Base-by-base conservation (phyloP, 2,329 filamentous ascomycete genomes). In the Ophiocordyceps australis region DNA sequence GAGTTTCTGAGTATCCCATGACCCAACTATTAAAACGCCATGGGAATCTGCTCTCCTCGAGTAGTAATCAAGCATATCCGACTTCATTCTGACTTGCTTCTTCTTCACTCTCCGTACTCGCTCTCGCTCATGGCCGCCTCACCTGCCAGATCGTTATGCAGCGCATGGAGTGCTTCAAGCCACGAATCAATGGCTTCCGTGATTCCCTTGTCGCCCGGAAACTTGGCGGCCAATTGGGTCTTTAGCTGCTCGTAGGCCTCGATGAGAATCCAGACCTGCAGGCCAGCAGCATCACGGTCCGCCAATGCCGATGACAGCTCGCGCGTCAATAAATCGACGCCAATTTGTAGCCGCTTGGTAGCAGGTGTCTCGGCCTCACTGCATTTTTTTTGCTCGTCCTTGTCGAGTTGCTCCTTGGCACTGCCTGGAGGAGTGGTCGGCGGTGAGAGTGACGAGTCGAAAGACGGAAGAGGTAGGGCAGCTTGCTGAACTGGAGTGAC, bases 211-310 rank as follows among this genome's bases (percentile, higher is more conserved):
- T 51, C 40, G 1, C 34, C 34, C 17, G 42, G 32, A 29, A 49
- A 44, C 37, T 45, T 46, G 3, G 40, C 45, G 1, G 45, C 36
- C 1, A 67, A 38, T 35, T 54, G 52, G 22, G 65, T 57, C 11
- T 59, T 49, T 29, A 69, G 42, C 30, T 51, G 50, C 47, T 68
- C 62, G 35, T 68, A 68, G 3, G 63, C 62, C 35, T 67, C 63
- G 26, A 68, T 68, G 63, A 68, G 67, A 22, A 62, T 50, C 55
- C 58, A 59, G 12, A 67, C 40, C 37, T 68, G 63, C 21, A 68
- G 37, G 2, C 56, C 52, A 10, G 61, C 52, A 0, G 51, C 49
- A 14, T 23, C 16, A 19, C 57, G 27, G 23, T 45, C 32, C 24
- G 41, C 28, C 20, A 60, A 34, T 1, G 54, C 54, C 0, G 55